Percentiles rank a stretch among this genome's conserved stretches.
Conservation (phyloP, 129 eudicot genomes). For the Saussurea involucrata region DNA sequence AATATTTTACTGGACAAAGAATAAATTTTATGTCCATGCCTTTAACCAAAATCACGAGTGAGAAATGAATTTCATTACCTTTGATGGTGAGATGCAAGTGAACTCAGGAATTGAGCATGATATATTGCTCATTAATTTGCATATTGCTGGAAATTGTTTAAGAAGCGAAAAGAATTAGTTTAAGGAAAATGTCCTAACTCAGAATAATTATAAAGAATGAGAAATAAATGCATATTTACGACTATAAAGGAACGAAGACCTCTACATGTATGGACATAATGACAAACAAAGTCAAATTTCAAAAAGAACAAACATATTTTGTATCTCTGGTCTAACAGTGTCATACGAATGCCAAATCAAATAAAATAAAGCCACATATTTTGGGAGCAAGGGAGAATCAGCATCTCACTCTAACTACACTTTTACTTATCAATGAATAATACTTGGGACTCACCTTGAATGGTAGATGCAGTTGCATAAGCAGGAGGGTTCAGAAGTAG, state of each 20-base stretch:
- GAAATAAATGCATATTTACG: neutral
- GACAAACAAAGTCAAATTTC: neutral
- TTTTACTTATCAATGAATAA: conserved; percentile 8
- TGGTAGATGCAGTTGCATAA: conserved; percentile 66
- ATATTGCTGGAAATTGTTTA: conserved; percentile 54
- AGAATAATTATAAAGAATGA: conserved; percentile 8
- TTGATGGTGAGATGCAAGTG: conserved; percentile 87
- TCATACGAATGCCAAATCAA: neutral
- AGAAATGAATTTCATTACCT: conserved; percentile 42
- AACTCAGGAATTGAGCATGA: conserved; percentile 94
- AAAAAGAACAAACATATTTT: conserved; percentile 1
- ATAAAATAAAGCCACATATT: neutral
- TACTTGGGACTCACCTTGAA: conserved; percentile 64
- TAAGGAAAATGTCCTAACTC: conserved; percentile 3
- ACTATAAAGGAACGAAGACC: neutral
- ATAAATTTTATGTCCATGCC: conserved; percentile 4
- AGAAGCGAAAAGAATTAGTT: neutral
- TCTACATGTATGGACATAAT: neutral
- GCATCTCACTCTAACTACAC: conserved; percentile 5
- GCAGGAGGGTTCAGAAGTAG: conserved; percentile 98
- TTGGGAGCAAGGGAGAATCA: neutral
- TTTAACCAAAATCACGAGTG: neutral
- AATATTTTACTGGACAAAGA: neutral
- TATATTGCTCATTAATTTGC: conserved; percentile 74
- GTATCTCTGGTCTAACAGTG: too few relatives aligned